Conservation (phyloP, 192 early-diverging fungal genomes). For the Coemansia sp. region DNA sequence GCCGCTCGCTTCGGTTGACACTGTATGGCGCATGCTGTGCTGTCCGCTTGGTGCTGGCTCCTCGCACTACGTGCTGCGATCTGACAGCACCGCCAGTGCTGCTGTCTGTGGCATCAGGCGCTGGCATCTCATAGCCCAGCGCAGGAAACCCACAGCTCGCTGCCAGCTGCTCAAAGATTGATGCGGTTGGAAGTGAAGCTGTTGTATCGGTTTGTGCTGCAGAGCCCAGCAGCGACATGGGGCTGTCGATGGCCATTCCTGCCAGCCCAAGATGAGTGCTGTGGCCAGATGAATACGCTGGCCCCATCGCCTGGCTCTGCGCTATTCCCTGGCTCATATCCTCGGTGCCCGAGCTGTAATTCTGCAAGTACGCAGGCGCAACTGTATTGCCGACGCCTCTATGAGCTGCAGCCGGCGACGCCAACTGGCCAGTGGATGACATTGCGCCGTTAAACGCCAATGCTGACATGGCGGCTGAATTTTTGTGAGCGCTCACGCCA, state of each 20-base stretch:
- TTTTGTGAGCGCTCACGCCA: not conserved
- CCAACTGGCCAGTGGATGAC: not conserved
- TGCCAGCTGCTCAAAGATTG: slow-evolving; percentile 29
- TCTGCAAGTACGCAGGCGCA: slow-evolving; percentile 6
- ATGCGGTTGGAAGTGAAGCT: not conserved
- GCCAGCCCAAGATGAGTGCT: slow-evolving; percentile 31
- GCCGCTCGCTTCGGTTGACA: slow-evolving; percentile 24
- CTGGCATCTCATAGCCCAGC: slow-evolving; percentile 1
- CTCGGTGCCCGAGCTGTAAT: not conserved
- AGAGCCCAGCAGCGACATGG: slow-evolving; percentile 7
- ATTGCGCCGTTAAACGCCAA: not conserved
- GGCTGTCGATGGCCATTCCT: slow-evolving; percentile 33
- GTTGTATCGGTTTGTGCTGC: not conserved
- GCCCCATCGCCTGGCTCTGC: not conserved
- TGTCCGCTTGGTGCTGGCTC: slow-evolving; percentile 23
- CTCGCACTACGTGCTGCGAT: slow-evolving; percentile 34
- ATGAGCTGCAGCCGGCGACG: not conserved
- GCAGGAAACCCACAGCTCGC: slow-evolving; percentile 18
- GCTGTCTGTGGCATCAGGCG: not conserved
- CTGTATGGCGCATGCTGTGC: slow-evolving; percentile 31
- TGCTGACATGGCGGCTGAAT: not conserved
- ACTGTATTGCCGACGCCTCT: not conserved
- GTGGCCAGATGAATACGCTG: not conserved
- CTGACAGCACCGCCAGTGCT: slow-evolving; percentile 10
- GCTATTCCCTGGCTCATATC: not conserved